Base-by-base conservation (phyloP, 129 eudicot species). In the Gnaphalium uliginosum region DNA sequence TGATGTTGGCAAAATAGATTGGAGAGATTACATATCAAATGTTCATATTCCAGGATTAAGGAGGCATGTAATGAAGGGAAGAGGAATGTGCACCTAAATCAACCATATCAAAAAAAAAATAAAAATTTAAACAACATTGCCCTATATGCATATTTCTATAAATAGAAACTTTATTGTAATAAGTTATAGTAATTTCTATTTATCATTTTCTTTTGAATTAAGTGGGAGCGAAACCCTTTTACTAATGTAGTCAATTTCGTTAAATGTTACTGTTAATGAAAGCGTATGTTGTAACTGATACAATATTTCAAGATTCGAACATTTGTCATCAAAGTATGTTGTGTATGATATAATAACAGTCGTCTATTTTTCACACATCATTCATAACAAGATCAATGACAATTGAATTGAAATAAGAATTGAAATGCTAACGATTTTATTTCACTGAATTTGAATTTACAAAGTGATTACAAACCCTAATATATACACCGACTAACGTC, bases 41-140 rank as follows among this genome's bases (percentile, higher is more conserved):
- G 83, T 93, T 62, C 98, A 93, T 74, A 88, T 93, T 77, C 98
- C 98, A 5, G 98, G 98, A 30, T 85, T 90, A 74, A 90, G 98
- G 86, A 90, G 84, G 82, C 98, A 93, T 88, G 98, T 93, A 27
- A 90, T 90, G 97, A 93, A 93, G 84, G 98, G 96, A 66, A 88
- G 98, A 84, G 82, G 95, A 51, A 82, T 76, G 83, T 76, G 89
- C 82, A 83, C 73, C 78, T 41, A 69, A 46, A 63, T 23, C 35
- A 21, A 64, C 30, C 11, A 61, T n/a, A 78, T 21, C 26, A 21
- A 21, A 75, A 37, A n/a, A n/a, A n/a, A n/a, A n/a, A n/a, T n/a
- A n/a, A n/a, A 64, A 18, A 17, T 78, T 66, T 63, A 3, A 78
- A 33, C 69, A 11, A 68, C 53, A 56, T 22, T 29, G 69, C 71